Evolutionary conservation across 2,329 filamentous ascomycete genomes (phyloP), one percentile per base, ranked within the genome.

Genomic region (Talaromyces pinophilus): DNA sequence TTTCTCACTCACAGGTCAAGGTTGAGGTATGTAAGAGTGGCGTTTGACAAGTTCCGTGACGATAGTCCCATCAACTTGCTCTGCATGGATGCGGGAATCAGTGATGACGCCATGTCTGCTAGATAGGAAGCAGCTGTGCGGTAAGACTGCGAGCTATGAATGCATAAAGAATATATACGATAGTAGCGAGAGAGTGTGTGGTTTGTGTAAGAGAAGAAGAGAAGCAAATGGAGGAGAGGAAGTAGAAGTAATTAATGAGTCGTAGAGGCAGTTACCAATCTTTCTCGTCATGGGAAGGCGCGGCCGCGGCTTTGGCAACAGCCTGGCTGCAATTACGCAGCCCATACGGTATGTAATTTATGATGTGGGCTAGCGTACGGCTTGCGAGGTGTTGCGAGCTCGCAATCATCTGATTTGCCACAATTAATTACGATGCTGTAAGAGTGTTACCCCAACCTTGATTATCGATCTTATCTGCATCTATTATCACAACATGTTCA

Each of bases 81-180:
- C 75, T 81, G 78, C 70, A 82, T 68, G 66, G 79, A 79, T 50
- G 79, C 76, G 40, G 81, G 79, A 64, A 82, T 71, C 60, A 77
- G 69, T 65, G 79, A 76, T 59, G 77, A 79, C 70, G 74, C 74
- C 80, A 82, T 82, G 62, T 59, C 74, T 67, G 63, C 67, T 63
- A 67, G 48, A 61, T 57, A 38, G 50, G 55, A 50, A 55, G 28
- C 10, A 25, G 38, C 52, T 46, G 54, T 44, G 52, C 40, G 46
- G 50, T 33, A 46, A 42, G 57, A 59, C 50, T 35, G 62, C 52
- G 30, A 40, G 52, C 52, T 44, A 59, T 46, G 40, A 40, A 64
- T 64, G 38, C 42, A 64, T 64, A 46, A 48, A 44, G 38, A 3
- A 48, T 48, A 64, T 67, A 65, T 62, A 66, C 54, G 59, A 68